Base-by-base conservation (phyloP, 306 rosid species). In the Betula pendula region DNA sequence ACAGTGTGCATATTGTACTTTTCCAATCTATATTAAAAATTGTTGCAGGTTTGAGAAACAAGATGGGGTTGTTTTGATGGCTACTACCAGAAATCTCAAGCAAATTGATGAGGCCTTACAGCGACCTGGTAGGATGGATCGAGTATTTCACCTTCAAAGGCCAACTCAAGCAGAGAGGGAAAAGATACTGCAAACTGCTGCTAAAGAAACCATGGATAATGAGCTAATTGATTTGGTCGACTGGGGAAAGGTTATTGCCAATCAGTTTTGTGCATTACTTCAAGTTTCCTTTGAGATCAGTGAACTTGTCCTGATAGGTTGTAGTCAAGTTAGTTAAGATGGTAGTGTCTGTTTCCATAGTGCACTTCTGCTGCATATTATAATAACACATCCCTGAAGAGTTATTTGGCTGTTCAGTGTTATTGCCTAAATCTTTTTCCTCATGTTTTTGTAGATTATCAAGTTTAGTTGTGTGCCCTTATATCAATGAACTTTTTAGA, bases 71-170 rank as follows among this genome's bases (percentile, higher is more conserved):
- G 98, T 94, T 82, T 84, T 94, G 90, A 94, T 94, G 97, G 96
- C 98, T 71, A 94, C 98, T 72, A 92, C 98, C 14, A 88, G 92
- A 87, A 92, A 91, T 87, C 93, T 94, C 67, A 88, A 92, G 78
- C 90, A 90, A 89, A 89, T 94, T 72, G 98, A 94, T 19, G 93
- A 89, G 79, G 98, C 98, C 74, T 83, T 94, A 85, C 95, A 85
- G 88, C 90, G 98, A 77, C 97, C 98, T 81, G 98, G 98, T 31
- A 94, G 98, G 68, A 94, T 94, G 98, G 98, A 94, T 90, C 89
- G 98, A 84, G 86, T 90, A 84, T 92, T 94, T 87, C 97, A 94
- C 83, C 98, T 94, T 89, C 98, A 92, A 85, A 92, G 93, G 67
- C 98, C 93, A 33, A 90, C 98, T 70, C 95, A 94, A 90, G 88